Conservation (phyloP, 768 basidiomycete species). For the Podaxis mareebaensis region DNA sequence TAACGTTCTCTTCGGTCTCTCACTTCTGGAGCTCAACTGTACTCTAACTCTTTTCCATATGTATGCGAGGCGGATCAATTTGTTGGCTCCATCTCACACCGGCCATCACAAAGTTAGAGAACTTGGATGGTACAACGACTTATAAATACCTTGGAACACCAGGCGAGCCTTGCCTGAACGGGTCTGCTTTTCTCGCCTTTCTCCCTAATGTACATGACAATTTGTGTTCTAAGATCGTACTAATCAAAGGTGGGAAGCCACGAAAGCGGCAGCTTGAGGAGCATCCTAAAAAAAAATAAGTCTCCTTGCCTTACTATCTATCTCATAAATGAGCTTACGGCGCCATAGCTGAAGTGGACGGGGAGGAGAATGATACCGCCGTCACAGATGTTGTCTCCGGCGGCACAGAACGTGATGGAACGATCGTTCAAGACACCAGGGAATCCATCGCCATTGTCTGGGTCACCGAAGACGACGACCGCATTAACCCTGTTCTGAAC, state of each 20-base stretch:
- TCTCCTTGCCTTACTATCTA: neutral
- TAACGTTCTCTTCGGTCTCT: neutral
- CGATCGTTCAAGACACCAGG: slow-evolving; percentile 27
- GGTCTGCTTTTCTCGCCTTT: too few species aligned
- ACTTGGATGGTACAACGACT: too few species aligned
- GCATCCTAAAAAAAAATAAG: slow-evolving; percentile 6
- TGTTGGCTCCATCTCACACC: too few species aligned
- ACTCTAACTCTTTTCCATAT: neutral
- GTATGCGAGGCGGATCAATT: too few species aligned
- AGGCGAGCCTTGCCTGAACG: too few species aligned
- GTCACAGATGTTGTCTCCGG: slow-evolving; percentile 33
- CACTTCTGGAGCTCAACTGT: neutral
- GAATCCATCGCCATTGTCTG: slow-evolving; percentile 30
- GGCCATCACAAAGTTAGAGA: too few species aligned
- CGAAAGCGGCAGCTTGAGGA: slow-evolving; percentile 6
- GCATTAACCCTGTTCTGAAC: slow-evolving; percentile 20
- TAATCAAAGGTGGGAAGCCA: slow-evolving; percentile 10
- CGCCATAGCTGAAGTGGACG: slow-evolving; percentile 27
- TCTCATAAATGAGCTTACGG: slow-evolving; percentile 15
- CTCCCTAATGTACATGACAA: neutral
- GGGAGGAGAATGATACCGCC: slow-evolving; percentile 25
- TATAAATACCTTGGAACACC: too few species aligned
- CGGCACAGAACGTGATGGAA: slow-evolving; percentile 30
- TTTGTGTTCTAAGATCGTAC: neutral
- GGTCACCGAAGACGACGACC: slow-evolving; percentile 30